phyloP scores from a whole-genome alignment of 345 rosid species.

The Populus alba region DNA sequence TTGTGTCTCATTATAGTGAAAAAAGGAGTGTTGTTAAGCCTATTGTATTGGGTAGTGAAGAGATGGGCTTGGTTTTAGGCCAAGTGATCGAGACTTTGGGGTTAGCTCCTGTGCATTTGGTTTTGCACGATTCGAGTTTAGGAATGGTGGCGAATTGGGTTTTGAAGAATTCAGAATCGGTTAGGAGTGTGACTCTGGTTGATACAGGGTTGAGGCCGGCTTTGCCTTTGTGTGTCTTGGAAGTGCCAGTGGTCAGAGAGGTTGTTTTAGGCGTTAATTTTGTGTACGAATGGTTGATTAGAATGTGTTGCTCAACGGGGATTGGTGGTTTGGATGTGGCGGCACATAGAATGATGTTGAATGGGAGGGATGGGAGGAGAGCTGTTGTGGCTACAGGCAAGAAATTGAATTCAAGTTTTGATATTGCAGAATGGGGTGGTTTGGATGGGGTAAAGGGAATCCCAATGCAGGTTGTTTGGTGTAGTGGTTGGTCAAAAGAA shows the following conservation, averaged over 20 bases:
- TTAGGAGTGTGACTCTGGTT: constrained; percentile 74
- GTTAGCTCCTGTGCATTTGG: constrained; percentile 79
- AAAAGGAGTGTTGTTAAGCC: constrained; percentile 44
- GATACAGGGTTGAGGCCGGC: constrained; percentile 68
- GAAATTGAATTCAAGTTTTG: constrained; percentile 74
- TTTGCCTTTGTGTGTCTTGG: constrained; percentile 60
- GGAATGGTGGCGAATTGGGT: constrained; percentile 72
- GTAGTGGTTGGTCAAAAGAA: constrained; percentile 54
- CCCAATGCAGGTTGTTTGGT: constrained; percentile 84
- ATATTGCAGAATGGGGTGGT: constrained; percentile 71
- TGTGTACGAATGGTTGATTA: constrained; percentile 48
- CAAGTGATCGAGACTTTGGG: constrained; percentile 70
- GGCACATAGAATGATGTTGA: constrained; percentile 70
- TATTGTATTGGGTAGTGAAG: constrained; percentile 65
- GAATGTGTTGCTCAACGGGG: constrained; percentile 55
- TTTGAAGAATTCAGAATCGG: constrained; percentile 42
- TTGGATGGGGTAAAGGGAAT: constrained; percentile 50
- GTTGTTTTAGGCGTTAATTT: constrained; percentile 47
- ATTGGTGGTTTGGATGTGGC: constrained; percentile 47
- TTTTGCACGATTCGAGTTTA: constrained; percentile 85
- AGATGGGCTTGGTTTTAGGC: constrained; percentile 58
- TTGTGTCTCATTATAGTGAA: constrained; percentile 23
- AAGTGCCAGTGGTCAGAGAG: constrained; percentile 56
- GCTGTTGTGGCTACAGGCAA: constrained; percentile 55
- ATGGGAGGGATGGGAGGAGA: constrained; percentile 65